A percentile compares a stretch with the other conserved stretches of the same genome.
Evolutionary conservation across 129 eudicot species (phyloP).

Genomic region (Flaveria ramosissima): DNA sequence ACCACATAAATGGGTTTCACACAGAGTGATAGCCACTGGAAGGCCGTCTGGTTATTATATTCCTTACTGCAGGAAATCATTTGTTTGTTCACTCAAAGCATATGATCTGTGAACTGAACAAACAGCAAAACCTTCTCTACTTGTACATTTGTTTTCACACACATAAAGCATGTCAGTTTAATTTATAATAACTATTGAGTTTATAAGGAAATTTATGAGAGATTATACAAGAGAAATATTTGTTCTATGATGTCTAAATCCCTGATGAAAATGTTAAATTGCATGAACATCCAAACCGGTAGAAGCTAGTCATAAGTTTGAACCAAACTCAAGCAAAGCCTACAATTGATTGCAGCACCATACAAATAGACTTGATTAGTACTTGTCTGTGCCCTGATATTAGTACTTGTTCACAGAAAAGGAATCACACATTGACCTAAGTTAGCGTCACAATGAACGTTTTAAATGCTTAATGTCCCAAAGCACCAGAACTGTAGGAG

Average conservation of each 20-base stretch:
- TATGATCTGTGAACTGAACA: not conserved
- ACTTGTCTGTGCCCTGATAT: not conserved
- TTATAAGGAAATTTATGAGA: conserved; percentile 7
- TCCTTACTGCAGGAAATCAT: not conserved
- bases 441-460: too few relatives aligned
- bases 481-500: too few relatives aligned
- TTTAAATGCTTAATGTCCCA: too few relatives aligned
- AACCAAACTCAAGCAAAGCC: not conserved
- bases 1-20: conserved; percentile 2
- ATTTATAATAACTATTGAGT: not conserved
- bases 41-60: not conserved
- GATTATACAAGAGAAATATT: not conserved
- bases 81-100: not conserved
- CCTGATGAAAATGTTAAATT: not conserved
- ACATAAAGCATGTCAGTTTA: not conserved
- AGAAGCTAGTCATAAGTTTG: conserved; percentile 5
- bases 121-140: not conserved
- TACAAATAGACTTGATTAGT: not conserved
- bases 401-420: too few relatives aligned
- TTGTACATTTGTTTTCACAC: not conserved
- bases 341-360: not conserved
- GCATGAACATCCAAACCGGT: not conserved
- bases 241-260: not conserved
- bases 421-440: too few relatives aligned
- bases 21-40: not conserved